Percentiles rank a stretch among this genome's conserved stretches.
phyloP scores from a whole-genome alignment of 2,329 filamentous ascomycete species.

The Fusarium sulawesiense region DNA sequence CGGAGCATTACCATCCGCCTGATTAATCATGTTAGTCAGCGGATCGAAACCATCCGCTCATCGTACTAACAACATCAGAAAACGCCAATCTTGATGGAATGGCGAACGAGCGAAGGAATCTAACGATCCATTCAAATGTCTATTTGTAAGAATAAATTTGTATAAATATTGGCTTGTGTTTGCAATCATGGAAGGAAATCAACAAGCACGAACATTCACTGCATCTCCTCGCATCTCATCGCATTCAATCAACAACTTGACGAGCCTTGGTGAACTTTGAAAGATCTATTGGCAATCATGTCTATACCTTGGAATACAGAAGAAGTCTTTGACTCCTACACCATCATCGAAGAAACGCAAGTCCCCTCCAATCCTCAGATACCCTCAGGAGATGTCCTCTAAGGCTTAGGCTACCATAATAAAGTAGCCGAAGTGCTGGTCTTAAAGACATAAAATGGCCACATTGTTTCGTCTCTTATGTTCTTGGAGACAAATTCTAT shows the following conservation, averaged over 20 bases:
- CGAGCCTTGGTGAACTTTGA: too few species aligned
- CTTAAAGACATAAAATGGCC: too few species aligned
- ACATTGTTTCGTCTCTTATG: too few species aligned
- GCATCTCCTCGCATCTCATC: too few species aligned
- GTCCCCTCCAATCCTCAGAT: background rate
- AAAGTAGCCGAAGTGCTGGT: too few species aligned
- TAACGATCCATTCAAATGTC: background rate
- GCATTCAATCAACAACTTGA: background rate
- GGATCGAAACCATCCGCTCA: background rate
- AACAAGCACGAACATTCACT: background rate
- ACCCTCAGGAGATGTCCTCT: too few species aligned
- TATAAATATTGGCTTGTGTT: background rate
- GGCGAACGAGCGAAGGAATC: background rate
- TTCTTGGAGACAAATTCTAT: too few species aligned
- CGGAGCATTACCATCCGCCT: constrained; percentile 11
- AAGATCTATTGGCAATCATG: constrained; percentile 6
- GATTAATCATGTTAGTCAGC: background rate
- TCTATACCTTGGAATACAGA: constrained; percentile 31
- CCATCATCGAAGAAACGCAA: constrained; percentile 34
- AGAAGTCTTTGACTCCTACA: constrained; percentile 36
- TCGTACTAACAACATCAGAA: background rate
- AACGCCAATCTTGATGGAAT: background rate
- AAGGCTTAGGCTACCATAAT: too few species aligned
- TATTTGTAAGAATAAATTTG: too few species aligned
- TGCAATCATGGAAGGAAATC: background rate